Conservation (phyloP, 169 alveolate genomes). For the Nephromyces sp. region DNA sequence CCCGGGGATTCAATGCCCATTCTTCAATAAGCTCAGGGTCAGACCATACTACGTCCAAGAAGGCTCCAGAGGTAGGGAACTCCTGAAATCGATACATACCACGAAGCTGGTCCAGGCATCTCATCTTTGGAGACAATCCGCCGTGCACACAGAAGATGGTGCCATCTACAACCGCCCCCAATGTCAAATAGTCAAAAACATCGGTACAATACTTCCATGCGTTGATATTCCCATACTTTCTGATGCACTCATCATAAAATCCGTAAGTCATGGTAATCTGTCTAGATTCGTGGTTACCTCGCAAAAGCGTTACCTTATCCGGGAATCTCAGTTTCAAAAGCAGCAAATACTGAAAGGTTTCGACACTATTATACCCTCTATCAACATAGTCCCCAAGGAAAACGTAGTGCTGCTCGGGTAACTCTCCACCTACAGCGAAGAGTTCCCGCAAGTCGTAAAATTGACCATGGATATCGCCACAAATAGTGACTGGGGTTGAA, state of each 20-base stretch:
- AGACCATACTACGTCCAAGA: conserved; percentile 89
- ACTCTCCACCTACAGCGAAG: conserved; percentile 83
- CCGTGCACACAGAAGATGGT: conserved; percentile 93
- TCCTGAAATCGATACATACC: conserved; percentile 55
- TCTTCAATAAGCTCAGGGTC: conserved; percentile 87
- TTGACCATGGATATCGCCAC: conserved; percentile 96
- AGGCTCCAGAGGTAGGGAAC: conserved; percentile 91
- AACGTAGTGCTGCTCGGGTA: conserved; percentile 88
- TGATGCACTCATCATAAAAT: conserved; percentile 90
- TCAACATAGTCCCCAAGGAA: conserved; percentile 95
- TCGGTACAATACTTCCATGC: conserved; percentile 93
- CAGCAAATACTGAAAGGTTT: conserved; percentile 40
- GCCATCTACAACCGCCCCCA: conserved; percentile 86
- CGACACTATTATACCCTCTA: conserved; percentile 88
- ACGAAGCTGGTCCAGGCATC: conserved; percentile 80
- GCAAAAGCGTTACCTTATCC: conserved; percentile 69
- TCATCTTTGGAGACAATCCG: conserved; percentile 89
- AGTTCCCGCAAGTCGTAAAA: conserved; percentile 89
- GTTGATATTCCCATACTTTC: conserved; percentile 88
- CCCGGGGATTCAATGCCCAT: conserved; percentile 91
- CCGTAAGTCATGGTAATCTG: conserved; percentile 77
- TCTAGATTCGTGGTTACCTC: conserved; percentile 83
- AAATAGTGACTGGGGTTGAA: conserved; percentile 78
- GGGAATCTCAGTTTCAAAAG: conserved; percentile 28
- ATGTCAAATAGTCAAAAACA: conserved; percentile 86